Conservation (phyloP, 1,139 yeast genomes). For the Candida gigantensis region DNA sequence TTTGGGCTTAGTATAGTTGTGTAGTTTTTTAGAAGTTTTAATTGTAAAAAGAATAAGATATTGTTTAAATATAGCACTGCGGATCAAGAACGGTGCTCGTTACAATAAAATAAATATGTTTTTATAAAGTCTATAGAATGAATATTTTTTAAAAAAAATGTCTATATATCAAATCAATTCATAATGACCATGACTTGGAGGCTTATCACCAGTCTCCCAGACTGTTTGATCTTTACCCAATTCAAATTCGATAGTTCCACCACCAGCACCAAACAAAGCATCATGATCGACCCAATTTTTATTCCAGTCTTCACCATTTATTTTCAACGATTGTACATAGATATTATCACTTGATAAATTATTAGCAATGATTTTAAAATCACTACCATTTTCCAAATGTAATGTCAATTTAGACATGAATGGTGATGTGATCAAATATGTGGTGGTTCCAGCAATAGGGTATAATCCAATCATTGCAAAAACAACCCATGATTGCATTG, state of each 20-base stretch:
- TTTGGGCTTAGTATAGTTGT: constrained; percentile 36
- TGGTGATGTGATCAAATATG: constrained; percentile 36
- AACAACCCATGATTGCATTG: constrained; percentile 42
- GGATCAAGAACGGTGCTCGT: too few species aligned
- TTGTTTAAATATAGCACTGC: too few species aligned
- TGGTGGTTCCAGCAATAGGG: constrained; percentile 39
- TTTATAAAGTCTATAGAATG: too few species aligned
- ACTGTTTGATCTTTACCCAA: constrained; percentile 22
- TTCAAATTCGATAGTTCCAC: constrained; percentile 27
- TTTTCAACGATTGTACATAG: constrained; percentile 28
- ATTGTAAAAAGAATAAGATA: too few species aligned
- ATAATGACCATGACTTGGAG: constrained; percentile 31
- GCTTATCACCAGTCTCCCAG: constrained; percentile 27
- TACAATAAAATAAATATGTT: too few species aligned
- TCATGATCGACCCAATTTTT: constrained; percentile 38
- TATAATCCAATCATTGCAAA: constrained; percentile 37
- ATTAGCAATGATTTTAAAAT: constrained; percentile 27
- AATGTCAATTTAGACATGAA: constrained; percentile 26
- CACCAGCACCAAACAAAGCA: constrained; percentile 30
- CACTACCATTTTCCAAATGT: constrained; percentile 26
- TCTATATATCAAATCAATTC: not conserved
- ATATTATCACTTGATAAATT: constrained; percentile 21
- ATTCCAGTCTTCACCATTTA: constrained; percentile 28
- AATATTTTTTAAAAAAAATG: too few species aligned
- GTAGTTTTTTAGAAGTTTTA: too few species aligned